Evolutionary conservation across 2,329 filamentous ascomycete genomes (phyloP), one percentile per base, ranked within the genome.

Genomic region (Penicillium sp.): DNA sequence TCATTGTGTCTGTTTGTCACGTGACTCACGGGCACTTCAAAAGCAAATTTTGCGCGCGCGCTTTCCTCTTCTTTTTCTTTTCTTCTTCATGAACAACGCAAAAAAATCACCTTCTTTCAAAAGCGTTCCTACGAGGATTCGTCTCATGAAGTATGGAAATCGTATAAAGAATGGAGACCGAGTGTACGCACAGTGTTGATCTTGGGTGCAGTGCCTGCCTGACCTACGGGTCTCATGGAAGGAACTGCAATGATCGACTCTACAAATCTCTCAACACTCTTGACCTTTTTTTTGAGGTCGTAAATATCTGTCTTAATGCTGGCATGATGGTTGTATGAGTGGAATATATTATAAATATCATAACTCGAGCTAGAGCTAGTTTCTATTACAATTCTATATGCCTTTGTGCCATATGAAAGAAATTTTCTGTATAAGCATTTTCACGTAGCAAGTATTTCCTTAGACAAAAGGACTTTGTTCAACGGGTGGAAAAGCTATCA

Each of bases 241-340:
- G 81, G 77, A 80, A 82, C 76, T 81, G 81, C 81, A 84, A 83
- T 83, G 81, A 83, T 82, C 79, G 79, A 80, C 75, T 76, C 79
- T 78, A 84, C 81, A 84, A 42, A 54, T 29, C 47, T 35, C 55
- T 27, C 14, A 45, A 49, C 31, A 52, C 37, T 19, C 26, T 33
- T 52, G 47, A 60, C 54, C 55, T 50, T 44, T 50, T 24, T 27
- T 57, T 31, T 44, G 33, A 39, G 49, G 21, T 50, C 33, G 24
- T 39, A 27, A 24, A 22, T 24, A 26, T 35, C 47, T 37, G 48
- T 19, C n/a, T 42, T 29, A 50, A 33, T 37, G 31, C 19, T 19
- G 16, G 26, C n/a, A 7, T 6, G 35, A 39, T 19, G 1, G 13
- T 39, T 49, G 4, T 19, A 14, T 49, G 47, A 49, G 47, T 49